Evolutionary conservation across 1,139 yeast species (phyloP).

Genomic region (Taphrina deformans): DNA sequence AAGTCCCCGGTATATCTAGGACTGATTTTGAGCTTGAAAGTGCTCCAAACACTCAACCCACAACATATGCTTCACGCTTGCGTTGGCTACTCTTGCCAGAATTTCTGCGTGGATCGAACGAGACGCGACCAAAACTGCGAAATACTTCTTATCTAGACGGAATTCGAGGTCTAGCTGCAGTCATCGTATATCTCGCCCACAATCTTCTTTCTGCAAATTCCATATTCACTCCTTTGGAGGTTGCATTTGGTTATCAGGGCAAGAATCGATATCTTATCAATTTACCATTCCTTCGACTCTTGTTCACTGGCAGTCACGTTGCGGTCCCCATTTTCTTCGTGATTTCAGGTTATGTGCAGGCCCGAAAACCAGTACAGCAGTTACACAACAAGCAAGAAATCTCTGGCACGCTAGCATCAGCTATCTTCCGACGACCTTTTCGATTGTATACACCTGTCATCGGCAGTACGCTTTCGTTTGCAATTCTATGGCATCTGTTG

Average conservation of each 20-base stretch:
- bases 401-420: slow-evolving; percentile 17
- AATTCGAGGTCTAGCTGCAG: slow-evolving; percentile 27
- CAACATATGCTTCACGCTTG: not conserved
- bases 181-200: slow-evolving; percentile 24
- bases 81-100: not conserved
- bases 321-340: slow-evolving; percentile 30
- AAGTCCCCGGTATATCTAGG: not conserved
- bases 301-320: slow-evolving; percentile 26
- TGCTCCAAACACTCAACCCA: not conserved
- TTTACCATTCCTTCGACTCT: slow-evolving; percentile 14
- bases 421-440: slow-evolving; percentile 20
- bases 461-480: slow-evolving; percentile 18
- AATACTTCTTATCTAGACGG: slow-evolving; percentile 27
- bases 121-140: not conserved
- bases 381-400: slow-evolving; percentile 16
- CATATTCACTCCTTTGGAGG: slow-evolving; percentile 14
- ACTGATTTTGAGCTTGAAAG: not conserved
- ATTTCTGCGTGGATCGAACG: not conserved
- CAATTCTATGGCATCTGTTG: slow-evolving; percentile 19
- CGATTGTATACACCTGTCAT: slow-evolving; percentile 22
- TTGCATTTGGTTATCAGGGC: slow-evolving; percentile 25
- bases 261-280: slow-evolving; percentile 15
- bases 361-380: slow-evolving; percentile 19
- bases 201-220: slow-evolving; percentile 20
- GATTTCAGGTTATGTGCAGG: slow-evolving; percentile 27